A percentile compares a stretch with the other conserved stretches of the same genome.
phyloP scores from a whole-genome alignment of 352 stramenopile genomes.

The Phytophthora sansomeana region DNA sequence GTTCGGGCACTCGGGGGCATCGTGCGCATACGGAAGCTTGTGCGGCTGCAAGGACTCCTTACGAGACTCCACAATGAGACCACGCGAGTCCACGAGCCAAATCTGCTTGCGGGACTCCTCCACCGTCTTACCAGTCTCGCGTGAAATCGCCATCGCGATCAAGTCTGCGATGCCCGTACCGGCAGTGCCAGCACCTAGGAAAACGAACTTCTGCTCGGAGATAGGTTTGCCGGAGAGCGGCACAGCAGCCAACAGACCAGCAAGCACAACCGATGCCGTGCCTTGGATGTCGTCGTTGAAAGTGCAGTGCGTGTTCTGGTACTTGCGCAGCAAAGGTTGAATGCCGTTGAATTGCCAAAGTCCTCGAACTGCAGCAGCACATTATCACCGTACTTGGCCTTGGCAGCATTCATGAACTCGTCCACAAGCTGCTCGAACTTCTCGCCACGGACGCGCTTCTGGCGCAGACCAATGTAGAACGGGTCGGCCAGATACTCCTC shows the following conservation, averaged over 20 bases:
- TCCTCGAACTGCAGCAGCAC: slow-evolving; percentile 92
- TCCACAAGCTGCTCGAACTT: slow-evolving; percentile 96
- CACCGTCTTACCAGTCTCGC: slow-evolving; percentile 90
- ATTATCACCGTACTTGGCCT: slow-evolving; percentile 87
- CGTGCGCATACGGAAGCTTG: slow-evolving; percentile 91
- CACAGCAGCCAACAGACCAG: slow-evolving; percentile 75
- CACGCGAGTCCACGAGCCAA: slow-evolving; percentile 94
- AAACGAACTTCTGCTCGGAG: slow-evolving; percentile 95
- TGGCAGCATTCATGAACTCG: slow-evolving; percentile 96
- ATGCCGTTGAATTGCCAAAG: slow-evolving; percentile 90
- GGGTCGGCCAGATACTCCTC: slow-evolving; percentile 91
- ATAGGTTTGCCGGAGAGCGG: slow-evolving; percentile 82
- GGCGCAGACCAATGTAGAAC: slow-evolving; percentile 95
- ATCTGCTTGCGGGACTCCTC: slow-evolving; percentile 92
- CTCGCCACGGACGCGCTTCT: slow-evolving; percentile 88
- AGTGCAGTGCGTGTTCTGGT: slow-evolving; percentile 83
- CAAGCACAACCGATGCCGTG: slow-evolving; percentile 83
- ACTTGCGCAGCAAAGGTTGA: slow-evolving; percentile 88
- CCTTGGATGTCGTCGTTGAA: slow-evolving; percentile 99
- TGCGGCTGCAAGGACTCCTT: slow-evolving; percentile 88
- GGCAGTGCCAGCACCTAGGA: slow-evolving; percentile 94
- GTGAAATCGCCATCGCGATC: slow-evolving; percentile 90
- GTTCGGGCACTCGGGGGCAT: slow-evolving; percentile 66
- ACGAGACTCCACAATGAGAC: slow-evolving; percentile 81
- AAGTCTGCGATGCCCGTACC: slow-evolving; percentile 96